phyloP scores from a whole-genome alignment of 768 basidiomycete species.

The Chalciporus piperatus region DNA sequence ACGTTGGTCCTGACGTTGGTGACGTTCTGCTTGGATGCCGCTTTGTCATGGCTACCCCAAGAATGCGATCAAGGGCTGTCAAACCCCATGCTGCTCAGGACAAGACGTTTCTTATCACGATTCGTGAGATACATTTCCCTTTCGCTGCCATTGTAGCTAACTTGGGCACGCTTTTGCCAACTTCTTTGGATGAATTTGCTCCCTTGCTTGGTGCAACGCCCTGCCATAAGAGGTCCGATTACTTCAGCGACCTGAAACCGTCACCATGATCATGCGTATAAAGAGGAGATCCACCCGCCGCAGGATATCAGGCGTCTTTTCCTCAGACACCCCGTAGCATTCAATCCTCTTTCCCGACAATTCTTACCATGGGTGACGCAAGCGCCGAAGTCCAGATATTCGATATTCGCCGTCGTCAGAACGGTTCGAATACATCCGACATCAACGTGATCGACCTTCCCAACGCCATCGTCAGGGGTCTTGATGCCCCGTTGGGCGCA shows the following conservation, averaged over 20 bases:
- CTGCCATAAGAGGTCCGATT: background rate
- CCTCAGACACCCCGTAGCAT: background rate
- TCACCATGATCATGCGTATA: background rate
- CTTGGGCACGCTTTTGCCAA: too few relatives aligned
- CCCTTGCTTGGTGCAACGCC: too few relatives aligned
- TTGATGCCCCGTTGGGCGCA: slow-evolving; percentile 49
- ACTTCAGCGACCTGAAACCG: background rate
- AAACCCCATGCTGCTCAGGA: background rate
- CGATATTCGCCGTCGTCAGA: slow-evolving; percentile 20
- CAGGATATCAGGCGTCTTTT: background rate
- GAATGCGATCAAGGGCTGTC: background rate
- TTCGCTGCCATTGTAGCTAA: too few relatives aligned
- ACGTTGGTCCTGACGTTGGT: too few relatives aligned
- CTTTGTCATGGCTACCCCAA: background rate
- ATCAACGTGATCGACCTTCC: slow-evolving; percentile 34
- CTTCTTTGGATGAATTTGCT: too few relatives aligned
- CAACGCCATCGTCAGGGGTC: slow-evolving; percentile 51
- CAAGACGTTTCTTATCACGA: background rate
- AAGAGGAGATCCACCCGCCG: background rate
- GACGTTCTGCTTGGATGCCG: too few relatives aligned
- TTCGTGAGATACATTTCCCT: background rate
- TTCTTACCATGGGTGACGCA: slow-evolving; percentile 21
- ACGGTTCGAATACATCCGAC: background rate
- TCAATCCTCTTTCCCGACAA: background rate
- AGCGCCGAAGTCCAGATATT: slow-evolving; percentile 17